Evolutionary conservation across 2,329 filamentous ascomycete species (phyloP).

Genomic region (Diaporthe nobilis): DNA sequence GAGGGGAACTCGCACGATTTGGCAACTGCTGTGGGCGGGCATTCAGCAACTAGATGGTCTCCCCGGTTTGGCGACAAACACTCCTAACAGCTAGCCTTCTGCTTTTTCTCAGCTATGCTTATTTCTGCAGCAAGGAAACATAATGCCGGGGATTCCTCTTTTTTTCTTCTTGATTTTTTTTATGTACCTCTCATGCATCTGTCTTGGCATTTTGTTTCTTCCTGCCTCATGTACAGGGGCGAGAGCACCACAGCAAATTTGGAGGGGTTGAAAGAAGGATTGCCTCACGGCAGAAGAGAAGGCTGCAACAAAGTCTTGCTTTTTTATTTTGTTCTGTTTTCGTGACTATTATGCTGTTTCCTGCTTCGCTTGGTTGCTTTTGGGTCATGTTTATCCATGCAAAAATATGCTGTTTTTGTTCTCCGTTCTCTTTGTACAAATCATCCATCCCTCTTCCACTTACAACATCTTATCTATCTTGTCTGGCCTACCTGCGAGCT

Average conservation of each 20-base stretch:
- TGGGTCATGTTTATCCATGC: slow-evolving; percentile 9
- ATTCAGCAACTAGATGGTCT: slow-evolving; percentile 37
- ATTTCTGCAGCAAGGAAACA: slow-evolving; percentile 63
- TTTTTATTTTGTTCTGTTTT: background rate
- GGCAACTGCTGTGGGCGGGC: slow-evolving; percentile 18
- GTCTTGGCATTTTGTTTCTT: slow-evolving; percentile 38
- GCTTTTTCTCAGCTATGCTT: slow-evolving; percentile 12
- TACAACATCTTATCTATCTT: background rate
- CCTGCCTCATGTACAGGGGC: slow-evolving; percentile 39
- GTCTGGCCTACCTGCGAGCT: slow-evolving; percentile 7
- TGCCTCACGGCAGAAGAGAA: slow-evolving; percentile 54
- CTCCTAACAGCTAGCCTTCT: slow-evolving; percentile 29
- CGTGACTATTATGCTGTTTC: background rate
- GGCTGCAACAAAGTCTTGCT: slow-evolving; percentile 22
- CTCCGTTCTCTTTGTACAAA: slow-evolving; percentile 20
- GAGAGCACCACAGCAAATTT: slow-evolving; percentile 24
- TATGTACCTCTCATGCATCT: slow-evolving; percentile 12
- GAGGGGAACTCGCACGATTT: background rate
- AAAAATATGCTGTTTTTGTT: background rate
- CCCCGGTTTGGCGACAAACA: slow-evolving; percentile 29
- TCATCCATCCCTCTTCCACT: background rate
- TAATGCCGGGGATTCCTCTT: slow-evolving; percentile 62
- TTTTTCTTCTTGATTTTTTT: background rate
- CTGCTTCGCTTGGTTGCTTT: background rate
- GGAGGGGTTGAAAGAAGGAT: slow-evolving; percentile 47